Evolutionary conservation across 345 rosid genomes (phyloP).

Genomic region (Citrus sinensis): DNA sequence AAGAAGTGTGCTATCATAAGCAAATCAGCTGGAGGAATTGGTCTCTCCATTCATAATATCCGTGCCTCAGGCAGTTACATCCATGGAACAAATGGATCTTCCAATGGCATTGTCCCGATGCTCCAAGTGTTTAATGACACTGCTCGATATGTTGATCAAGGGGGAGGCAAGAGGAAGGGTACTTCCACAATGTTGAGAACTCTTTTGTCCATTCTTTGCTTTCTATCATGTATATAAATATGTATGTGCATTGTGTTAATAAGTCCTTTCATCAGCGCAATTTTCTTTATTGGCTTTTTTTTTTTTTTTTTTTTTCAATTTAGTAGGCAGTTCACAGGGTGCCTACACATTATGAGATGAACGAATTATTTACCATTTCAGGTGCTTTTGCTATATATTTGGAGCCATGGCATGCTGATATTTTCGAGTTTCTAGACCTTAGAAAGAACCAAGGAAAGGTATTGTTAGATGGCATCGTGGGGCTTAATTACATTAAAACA

Average conservation of each 20-base stretch:
- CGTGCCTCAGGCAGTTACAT: conserved; percentile 78
- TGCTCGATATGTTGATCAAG: conserved; percentile 89
- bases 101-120: conserved; percentile 84
- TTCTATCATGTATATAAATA: not conserved
- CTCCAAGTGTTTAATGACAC: conserved; percentile 76
- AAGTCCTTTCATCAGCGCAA: not conserved
- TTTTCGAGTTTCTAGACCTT: conserved; percentile 65
- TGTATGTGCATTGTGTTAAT: not conserved
- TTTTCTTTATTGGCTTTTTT: not conserved
- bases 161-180: conserved; percentile 91
- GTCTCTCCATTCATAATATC: conserved; percentile 79
- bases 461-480: not conserved
- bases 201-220: not conserved
- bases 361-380: conserved; percentile 1
- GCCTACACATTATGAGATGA: not conserved
- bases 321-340: not conserved
- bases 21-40: conserved; percentile 96
- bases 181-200: not conserved
- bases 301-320: not conserved
- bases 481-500: not conserved
- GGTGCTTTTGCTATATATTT: conserved; percentile 90
- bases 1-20: conserved; percentile 96
- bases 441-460: conserved; percentile 86
- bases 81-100: conserved; percentile 73
- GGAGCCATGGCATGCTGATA: conserved; percentile 92